phyloP scores from a whole-genome alignment of 2,329 filamentous ascomycete species.

The Fusarium subglutinans region DNA sequence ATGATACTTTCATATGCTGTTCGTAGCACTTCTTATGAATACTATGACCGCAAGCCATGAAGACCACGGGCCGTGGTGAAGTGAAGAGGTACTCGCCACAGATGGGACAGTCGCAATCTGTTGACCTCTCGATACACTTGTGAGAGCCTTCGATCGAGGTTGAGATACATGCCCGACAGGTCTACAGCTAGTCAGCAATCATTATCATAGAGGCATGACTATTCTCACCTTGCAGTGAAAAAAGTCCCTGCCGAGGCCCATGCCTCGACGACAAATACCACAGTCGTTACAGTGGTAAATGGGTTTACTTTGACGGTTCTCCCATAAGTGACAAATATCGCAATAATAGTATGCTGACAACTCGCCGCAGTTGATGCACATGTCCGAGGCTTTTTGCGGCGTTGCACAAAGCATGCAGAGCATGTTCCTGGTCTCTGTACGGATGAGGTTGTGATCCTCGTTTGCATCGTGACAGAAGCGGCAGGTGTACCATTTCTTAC shows the following conservation, averaged over 20 bases:
- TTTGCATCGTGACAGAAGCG: slow-evolving; percentile 90
- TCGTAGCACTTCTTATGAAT: slow-evolving; percentile 92
- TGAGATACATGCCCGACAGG: slow-evolving; percentile 92
- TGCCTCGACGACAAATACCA: slow-evolving; percentile 90
- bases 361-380: slow-evolving; percentile 79
- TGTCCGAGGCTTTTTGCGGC: slow-evolving; percentile 82
- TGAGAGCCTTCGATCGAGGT: slow-evolving; percentile 87
- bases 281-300: slow-evolving; percentile 98
- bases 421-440: slow-evolving; percentile 92
- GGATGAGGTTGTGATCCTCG: slow-evolving; percentile 81
- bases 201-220: background rate
- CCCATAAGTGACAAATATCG: slow-evolving; percentile 94
- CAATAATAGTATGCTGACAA: slow-evolving; percentile 92
- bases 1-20: slow-evolving; percentile 87
- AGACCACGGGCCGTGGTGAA: slow-evolving; percentile 86
- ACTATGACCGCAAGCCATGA: slow-evolving; percentile 95
- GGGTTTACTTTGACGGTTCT: slow-evolving; percentile 87
- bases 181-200: slow-evolving; percentile 57
- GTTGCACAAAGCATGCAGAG: slow-evolving; percentile 94
- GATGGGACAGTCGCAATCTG: slow-evolving; percentile 95
- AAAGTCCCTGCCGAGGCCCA: slow-evolving; percentile 94
- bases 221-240: slow-evolving; percentile 90
- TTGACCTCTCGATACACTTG: slow-evolving; percentile 93
- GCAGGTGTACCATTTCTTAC: slow-evolving; percentile 92
- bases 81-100: slow-evolving; percentile 98